Conservation (phyloP, 1,284 basidiomycete genomes). For the Volvariella surrecta region DNA sequence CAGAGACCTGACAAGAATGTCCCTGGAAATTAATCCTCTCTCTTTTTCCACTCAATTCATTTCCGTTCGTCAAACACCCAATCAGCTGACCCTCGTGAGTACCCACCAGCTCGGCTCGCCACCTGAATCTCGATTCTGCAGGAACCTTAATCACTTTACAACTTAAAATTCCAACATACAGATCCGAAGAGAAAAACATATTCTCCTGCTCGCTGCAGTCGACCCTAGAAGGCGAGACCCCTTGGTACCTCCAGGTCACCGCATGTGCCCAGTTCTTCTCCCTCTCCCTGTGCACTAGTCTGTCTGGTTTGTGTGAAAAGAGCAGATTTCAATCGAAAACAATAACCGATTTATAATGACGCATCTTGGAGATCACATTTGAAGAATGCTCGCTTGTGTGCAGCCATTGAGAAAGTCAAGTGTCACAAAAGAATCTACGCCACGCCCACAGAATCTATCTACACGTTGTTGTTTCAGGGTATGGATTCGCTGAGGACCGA, state of each 20-base stretch:
- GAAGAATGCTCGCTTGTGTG: too few relatives aligned
- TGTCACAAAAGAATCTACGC: too few relatives aligned
- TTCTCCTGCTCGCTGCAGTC: too few relatives aligned
- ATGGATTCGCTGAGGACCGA: too few relatives aligned
- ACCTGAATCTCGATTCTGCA: conserved; percentile 13
- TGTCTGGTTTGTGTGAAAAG: conserved; percentile 14
- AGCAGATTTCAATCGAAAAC: conserved; percentile 14
- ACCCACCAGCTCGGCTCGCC: not conserved
- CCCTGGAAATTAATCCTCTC: conserved; percentile 6
- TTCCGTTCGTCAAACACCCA: conserved; percentile 7
- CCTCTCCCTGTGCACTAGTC: conserved; percentile 10
- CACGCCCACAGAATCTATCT: too few relatives aligned
- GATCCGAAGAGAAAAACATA: conserved; percentile 1
- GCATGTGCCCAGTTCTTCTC: not conserved
- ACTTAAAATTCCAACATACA: conserved; percentile 15
- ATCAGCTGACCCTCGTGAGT: not conserved
- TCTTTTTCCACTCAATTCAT: conserved; percentile 1
- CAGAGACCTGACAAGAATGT: not conserved
- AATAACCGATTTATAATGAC: conserved; percentile 6
- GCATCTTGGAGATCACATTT: conserved; percentile 2
- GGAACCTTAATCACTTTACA: conserved; percentile 24
- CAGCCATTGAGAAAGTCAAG: too few relatives aligned
- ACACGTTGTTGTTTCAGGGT: too few relatives aligned
- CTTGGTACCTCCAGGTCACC: not conserved
- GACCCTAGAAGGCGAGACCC: too few relatives aligned